Evolutionary conservation across 176 grass and related monocot genomes (phyloP).

Genomic region (Eragrostis curvula): DNA sequence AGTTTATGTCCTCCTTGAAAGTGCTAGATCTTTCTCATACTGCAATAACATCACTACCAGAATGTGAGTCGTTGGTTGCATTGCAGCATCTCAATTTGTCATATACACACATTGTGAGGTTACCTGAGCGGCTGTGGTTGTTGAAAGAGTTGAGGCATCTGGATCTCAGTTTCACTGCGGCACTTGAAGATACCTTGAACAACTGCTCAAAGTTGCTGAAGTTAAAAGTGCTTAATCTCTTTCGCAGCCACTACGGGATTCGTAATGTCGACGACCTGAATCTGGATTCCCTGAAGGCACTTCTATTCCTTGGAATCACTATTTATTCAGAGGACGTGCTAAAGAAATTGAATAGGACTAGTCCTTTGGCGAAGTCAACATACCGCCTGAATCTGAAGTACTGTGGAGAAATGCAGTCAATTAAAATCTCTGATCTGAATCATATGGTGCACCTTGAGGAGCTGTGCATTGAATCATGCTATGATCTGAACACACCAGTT

Average conservation of each 20-base stretch:
- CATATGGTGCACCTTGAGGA: constrained; percentile 70
- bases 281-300: constrained; percentile 46
- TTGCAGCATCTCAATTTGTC: constrained; percentile 71
- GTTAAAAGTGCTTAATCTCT: constrained; percentile 70
- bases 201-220: constrained; percentile 73
- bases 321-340: constrained; percentile 74
- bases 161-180: constrained; percentile 65
- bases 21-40: constrained; percentile 88
- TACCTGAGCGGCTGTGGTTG: constrained; percentile 61
- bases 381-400: constrained; percentile 62
- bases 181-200: constrained; percentile 59
- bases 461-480: constrained; percentile 69
- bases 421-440: constrained; percentile 69
- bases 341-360: constrained; percentile 59
- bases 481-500: constrained; percentile 51
- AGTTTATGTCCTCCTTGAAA: constrained; percentile 56
- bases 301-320: constrained; percentile 67
- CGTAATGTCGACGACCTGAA: constrained; percentile 60
- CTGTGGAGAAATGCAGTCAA: constrained; percentile 58
- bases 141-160: constrained; percentile 72
- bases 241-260: constrained; percentile 73
- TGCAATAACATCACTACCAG: constrained; percentile 58
- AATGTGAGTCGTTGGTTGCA: constrained; percentile 47
- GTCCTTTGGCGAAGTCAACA: constrained; percentile 73
- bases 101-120: constrained; percentile 52